Evolutionary conservation across 495 filamentous ascomycete species (phyloP).

Genomic region (Jackrogersella multiformis): DNA sequence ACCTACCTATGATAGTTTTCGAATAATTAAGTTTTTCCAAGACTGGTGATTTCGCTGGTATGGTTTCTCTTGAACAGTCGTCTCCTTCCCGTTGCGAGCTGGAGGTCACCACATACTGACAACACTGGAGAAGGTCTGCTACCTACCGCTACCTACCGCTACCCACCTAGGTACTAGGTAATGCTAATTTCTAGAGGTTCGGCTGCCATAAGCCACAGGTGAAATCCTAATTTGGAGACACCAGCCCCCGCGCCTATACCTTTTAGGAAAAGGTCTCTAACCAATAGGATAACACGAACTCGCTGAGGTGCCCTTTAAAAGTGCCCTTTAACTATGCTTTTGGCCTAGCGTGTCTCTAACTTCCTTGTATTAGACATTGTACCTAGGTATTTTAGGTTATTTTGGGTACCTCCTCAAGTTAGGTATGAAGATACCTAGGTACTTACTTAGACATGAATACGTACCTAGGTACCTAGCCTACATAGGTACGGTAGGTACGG

Average conservation of each 20-base stretch:
- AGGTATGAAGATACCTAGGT: background rate
- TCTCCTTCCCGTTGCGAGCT: too few species aligned
- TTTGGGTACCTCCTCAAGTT: background rate
- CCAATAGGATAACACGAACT: slow-evolving; percentile 34
- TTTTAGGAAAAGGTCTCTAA: slow-evolving; percentile 27
- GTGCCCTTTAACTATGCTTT: slow-evolving; percentile 16
- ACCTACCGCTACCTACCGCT: too few species aligned
- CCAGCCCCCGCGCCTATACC: slow-evolving; percentile 27
- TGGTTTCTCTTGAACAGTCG: too few species aligned
- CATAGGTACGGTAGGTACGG: too few species aligned
- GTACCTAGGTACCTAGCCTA: slow-evolving; percentile 3
- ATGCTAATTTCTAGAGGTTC: slow-evolving; percentile 41
- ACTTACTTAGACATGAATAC: background rate
- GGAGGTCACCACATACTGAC: too few species aligned
- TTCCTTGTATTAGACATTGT: slow-evolving; percentile 5
- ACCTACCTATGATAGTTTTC: too few species aligned
- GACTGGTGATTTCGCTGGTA: too few species aligned
- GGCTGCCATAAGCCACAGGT: slow-evolving; percentile 31
- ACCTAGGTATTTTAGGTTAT: slow-evolving; percentile 2
- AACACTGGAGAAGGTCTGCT: too few species aligned
- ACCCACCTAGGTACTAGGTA: slow-evolving; percentile 1
- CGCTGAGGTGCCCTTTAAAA: too few species aligned
- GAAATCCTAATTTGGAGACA: slow-evolving; percentile 20
- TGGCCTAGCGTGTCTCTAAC: background rate
- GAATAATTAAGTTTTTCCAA: too few species aligned